Evolutionary conservation across 2,329 filamentous ascomycete genomes (phyloP).

Genomic region (Mariannaea elegans): DNA sequence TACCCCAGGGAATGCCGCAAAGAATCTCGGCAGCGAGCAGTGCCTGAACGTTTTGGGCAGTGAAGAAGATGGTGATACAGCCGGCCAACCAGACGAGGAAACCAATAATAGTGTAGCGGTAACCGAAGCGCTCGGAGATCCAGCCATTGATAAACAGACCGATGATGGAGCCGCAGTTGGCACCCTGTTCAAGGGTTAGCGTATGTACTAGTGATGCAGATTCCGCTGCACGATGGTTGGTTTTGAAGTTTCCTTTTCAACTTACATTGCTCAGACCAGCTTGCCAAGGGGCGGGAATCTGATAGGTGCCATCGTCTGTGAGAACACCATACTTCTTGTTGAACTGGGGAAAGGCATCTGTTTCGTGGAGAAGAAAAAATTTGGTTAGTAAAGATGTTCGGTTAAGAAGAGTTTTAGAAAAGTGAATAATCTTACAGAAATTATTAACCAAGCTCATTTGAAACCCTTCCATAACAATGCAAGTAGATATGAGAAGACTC

Average conservation of each 20-base stretch:
- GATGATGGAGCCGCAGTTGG: constrained; percentile 70
- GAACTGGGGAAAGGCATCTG: constrained; percentile 65
- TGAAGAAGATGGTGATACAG: constrained; percentile 73
- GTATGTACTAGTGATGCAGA: neutral
- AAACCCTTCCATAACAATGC: constrained; percentile 92
- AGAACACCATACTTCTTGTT: constrained; percentile 65
- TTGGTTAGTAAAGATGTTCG: constrained; percentile 15
- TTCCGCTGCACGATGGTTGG: neutral
- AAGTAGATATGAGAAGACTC: constrained; percentile 88
- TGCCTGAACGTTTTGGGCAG: constrained; percentile 66
- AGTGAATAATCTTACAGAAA: constrained; percentile 62
- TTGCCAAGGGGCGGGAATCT: constrained; percentile 70
- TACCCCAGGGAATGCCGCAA: constrained; percentile 70
- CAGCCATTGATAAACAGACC: constrained; percentile 73
- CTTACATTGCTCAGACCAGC: constrained; percentile 65
- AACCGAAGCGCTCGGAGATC: constrained; percentile 73
- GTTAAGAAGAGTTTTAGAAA: constrained; percentile 14
- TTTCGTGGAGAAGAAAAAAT: neutral
- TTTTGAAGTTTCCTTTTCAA: constrained; percentile 7
- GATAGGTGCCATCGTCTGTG: constrained; percentile 55
- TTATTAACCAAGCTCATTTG: constrained; percentile 84
- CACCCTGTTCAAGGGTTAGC: constrained; percentile 51
- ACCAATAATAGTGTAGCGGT: constrained; percentile 69
- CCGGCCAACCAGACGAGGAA: constrained; percentile 62
- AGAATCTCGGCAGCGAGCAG: constrained; percentile 70